Evolutionary conservation across 257 asterid genomes (phyloP).

Genomic region (Fraxinus anomala): DNA sequence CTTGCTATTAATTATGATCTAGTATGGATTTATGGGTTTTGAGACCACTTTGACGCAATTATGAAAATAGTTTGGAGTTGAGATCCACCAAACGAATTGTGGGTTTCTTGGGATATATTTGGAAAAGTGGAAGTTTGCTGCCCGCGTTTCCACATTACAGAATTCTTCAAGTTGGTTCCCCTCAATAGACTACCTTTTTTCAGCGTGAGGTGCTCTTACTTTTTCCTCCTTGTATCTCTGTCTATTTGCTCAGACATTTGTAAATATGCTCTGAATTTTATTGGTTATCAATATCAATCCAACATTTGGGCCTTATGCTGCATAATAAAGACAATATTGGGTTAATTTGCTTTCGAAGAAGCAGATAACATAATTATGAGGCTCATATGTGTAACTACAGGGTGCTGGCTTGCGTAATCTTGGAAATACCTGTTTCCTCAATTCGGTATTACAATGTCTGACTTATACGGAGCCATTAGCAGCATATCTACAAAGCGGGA

Average conservation of each 20-base stretch:
- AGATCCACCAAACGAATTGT: not conserved
- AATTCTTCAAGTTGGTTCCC: not conserved
- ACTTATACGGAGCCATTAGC: slow-evolving; percentile 98
- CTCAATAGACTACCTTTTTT: not conserved
- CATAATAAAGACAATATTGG: not conserved
- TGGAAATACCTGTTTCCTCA: slow-evolving; percentile 94
- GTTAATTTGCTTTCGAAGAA: slow-evolving; percentile 6
- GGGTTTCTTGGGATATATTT: not conserved
- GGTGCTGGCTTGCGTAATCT: slow-evolving; percentile 98
- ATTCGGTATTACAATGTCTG: slow-evolving; percentile 90
- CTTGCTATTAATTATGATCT: not conserved
- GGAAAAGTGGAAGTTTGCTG: not conserved
- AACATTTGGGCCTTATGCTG: not conserved
- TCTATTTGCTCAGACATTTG: not conserved
- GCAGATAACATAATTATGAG: slow-evolving; percentile 16
- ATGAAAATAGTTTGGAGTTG: not conserved
- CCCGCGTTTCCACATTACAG: not conserved
- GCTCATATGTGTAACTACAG: slow-evolving; percentile 45
- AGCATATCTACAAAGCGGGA: slow-evolving; percentile 95
- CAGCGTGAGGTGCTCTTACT: not conserved
- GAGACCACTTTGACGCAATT: not conserved
- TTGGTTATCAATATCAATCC: not conserved
- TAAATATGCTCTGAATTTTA: not conserved
- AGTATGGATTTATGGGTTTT: not conserved
- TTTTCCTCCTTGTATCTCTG: not conserved